Base-by-base conservation (phyloP, 148 eudicot species). In the Chenopodium suecicum region DNA sequence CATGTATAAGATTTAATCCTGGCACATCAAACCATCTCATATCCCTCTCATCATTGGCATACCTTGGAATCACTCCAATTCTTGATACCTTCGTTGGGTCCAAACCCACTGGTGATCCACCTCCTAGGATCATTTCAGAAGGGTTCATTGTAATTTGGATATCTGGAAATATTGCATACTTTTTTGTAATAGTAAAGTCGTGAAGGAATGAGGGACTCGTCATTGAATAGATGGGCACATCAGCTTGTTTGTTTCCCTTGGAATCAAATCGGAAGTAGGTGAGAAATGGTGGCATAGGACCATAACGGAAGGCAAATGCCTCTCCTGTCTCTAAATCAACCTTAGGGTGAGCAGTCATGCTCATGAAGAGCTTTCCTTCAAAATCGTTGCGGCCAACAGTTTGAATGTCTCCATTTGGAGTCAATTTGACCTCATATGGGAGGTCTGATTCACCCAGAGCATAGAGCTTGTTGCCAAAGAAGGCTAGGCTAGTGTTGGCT, bases 291-390 rank as follows among this genome's bases (percentile, higher is more conserved):
- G 88, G 84, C 4, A 82, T 4, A 20, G 82, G 81, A 8, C 80
- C 83, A 71, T 86, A 89, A n/a, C 86, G 60, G 73, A 85, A 89
- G 16, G 91, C 92, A 31, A 91, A 91, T 16, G 87, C 76, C 79
- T 91, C 92, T 5, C 88, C 87, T 9, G 92, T 87, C 7, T 82
- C 85, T 0, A 80, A 81, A 62, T 91, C 92, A 19, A 83, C 67
- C 66, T 92, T 92, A 1, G 95, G 93, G 75, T 92, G 95, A 5
- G 95, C 95, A 5, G 97, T 92, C 97, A 92, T 89, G 73, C 86
- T 87, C 86, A 75, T 79, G 46, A 62, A 20, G 0, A 88, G 87
- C 73, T 89, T 80, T 2, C 92, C 88, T n/a, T 83, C 77, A n/a
- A 88, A 87, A 47, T 87, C 87, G 23, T 76, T 77, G 7, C 97